Evolutionary conservation across 2,329 filamentous ascomycete genomes (phyloP), one percentile per base, ranked within the genome.

Genomic region (Leptosphaerulina australis): DNA sequence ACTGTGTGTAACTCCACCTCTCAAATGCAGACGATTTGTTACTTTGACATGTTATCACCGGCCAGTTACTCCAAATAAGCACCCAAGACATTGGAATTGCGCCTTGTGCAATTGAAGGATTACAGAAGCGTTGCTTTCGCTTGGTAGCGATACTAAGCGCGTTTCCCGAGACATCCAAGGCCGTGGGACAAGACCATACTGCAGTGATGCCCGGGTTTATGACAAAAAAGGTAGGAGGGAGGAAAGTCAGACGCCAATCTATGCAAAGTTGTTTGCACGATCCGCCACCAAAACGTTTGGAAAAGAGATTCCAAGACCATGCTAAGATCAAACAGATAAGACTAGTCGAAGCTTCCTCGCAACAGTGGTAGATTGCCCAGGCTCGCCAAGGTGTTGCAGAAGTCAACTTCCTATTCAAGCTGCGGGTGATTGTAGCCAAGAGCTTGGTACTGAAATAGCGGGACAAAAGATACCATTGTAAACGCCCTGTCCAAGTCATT

Each of bases 301-400:
- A 62, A 55, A 57, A 58, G 60, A 58, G 24, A 44, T 47, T 56
- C 60, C 58, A 63, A 63, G 60, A 31, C 9, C 14, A 34, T 46
- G 58, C 51, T 57, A 64, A 58, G 50, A 47, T 51, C 35, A 40
- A 55, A 60, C 50, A 59, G 58, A 63, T 58, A 58, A 56, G 52
- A 17, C n/a, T 41, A 36, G 44, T 29, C 22, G 44, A 53, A 44
- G 44, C 49, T 63, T 62, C 55, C 44, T 35, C 35, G 33, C 15
- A 54, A 30, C 25, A 31, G 17, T 24, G 18, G 22, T 28, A 44
- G 34, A 12, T n/a, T 34, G 51, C 55, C 55, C 48, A 58, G 55
- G 26, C 36, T 28, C 30, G 53, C 55, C 57, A 56, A 58, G 58
- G 18, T 45, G 24, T 48, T 35, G 24, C 17, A 30, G 38, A 33